Conservation (phyloP, 306 rosid species). For the Canavalia ensiformis region DNA sequence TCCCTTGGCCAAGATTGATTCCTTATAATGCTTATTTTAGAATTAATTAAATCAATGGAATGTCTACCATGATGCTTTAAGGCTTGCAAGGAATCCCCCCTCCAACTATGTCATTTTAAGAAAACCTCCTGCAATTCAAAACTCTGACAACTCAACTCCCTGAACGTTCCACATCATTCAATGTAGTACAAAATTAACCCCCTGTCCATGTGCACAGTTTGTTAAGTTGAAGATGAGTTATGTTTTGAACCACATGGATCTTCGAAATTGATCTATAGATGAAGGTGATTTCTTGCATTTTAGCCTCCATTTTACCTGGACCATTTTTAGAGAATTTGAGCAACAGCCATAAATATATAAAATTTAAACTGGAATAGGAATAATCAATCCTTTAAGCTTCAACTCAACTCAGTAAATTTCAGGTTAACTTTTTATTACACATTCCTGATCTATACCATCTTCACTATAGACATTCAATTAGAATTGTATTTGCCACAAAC, state of each 20-base stretch:
- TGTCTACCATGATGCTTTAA: slow-evolving; percentile 15
- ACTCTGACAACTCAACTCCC: slow-evolving; percentile 29
- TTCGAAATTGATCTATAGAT: slow-evolving; percentile 10
- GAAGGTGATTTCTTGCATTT: slow-evolving; percentile 7
- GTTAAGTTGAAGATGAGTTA: slow-evolving; percentile 20
- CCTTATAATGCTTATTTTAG: slow-evolving; percentile 9
- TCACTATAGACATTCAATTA: background rate
- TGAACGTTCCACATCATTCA: background rate
- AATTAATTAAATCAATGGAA: slow-evolving; percentile 8
- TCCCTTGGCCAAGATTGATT: background rate
- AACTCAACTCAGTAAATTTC: slow-evolving; percentile 18
- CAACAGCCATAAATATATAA: slow-evolving; percentile 8
- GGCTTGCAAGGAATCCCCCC: background rate
- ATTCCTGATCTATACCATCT: background rate
- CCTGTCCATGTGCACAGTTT: background rate
- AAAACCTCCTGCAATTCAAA: background rate
- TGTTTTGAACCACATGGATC: background rate
- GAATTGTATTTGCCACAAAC: slow-evolving; percentile 1
- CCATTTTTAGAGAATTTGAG: background rate
- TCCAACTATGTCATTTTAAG: background rate
- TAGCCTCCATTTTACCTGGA: slow-evolving; percentile 21
- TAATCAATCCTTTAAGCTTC: slow-evolving; percentile 27
- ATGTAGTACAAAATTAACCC: background rate
- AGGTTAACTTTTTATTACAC: background rate
- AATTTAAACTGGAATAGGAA: background rate